Evolutionary conservation across 2,329 filamentous ascomycete species (phyloP).

Genomic region (Colletotrichum cordylinicola): DNA sequence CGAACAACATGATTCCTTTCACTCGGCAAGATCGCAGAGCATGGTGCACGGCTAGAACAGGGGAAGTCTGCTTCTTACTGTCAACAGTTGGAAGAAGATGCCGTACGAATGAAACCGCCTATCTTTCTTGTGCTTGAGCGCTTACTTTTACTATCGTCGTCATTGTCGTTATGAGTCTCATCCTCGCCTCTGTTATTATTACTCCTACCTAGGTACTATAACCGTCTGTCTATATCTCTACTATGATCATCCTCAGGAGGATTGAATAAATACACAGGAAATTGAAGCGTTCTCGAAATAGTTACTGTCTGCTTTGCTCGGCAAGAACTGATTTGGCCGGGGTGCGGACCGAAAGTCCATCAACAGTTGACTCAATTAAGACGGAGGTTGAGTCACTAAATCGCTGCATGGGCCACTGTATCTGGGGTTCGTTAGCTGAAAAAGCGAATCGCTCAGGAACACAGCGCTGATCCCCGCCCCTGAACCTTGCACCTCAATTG

Average conservation of each 20-base stretch:
- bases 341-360: not conserved
- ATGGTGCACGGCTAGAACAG: not conserved
- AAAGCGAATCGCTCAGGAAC: not conserved
- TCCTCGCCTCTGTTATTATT: no score
- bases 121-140: no score
- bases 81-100: not conserved
- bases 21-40: not conserved
- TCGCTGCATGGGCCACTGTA: not conserved
- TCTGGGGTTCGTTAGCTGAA: not conserved
- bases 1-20: rapidly evolving
- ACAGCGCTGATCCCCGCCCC: not conserved
- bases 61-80: not conserved
- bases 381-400: not conserved
- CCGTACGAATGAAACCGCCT: no score
- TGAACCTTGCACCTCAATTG: not conserved
- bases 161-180: no score
- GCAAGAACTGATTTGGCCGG: not conserved
- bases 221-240: no score
- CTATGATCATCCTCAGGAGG: no score
- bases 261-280: no score
- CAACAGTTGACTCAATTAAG: not conserved
- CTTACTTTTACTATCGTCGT: no score
- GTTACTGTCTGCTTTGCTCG: not conserved
- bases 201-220: no score
- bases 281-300: not conserved